Conservation (phyloP, 1,284 basidiomycete genomes). For the Irpex lacteus region DNA sequence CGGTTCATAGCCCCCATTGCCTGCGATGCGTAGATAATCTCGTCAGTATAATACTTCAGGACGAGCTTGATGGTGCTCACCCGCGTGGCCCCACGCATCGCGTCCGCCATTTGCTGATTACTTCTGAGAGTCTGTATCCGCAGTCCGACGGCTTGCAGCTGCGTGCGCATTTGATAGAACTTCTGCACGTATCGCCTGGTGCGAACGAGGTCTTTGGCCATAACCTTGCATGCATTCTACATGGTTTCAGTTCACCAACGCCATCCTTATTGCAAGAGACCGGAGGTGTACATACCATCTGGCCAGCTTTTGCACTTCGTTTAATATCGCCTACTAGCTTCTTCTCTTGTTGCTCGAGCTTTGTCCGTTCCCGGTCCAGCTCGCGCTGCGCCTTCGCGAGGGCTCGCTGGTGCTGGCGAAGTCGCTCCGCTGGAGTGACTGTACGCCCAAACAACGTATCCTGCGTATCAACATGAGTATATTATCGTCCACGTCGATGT, state of each 20-base stretch:
- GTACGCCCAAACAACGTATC: conserved; percentile 94
- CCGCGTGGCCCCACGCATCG: conserved; percentile 96
- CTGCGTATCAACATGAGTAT: conserved; percentile 36
- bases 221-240: conserved; percentile 97
- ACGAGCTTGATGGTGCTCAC: conserved; percentile 44
- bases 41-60: conserved; percentile 9
- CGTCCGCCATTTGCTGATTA: conserved; percentile 99
- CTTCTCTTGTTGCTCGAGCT: conserved; percentile 95
- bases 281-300: conserved; percentile 67
- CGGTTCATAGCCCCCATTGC: conserved; percentile 99
- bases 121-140: conserved; percentile 96
- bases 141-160: conserved; percentile 93
- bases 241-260: not conserved
- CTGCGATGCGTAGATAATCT: conserved; percentile 37
- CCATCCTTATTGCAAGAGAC: conserved; percentile 6
- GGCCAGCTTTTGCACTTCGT: conserved; percentile 93
- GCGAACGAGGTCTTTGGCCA: conserved; percentile 98
- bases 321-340: conserved; percentile 93
- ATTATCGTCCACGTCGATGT: not conserved
- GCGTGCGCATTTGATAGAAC: conserved; percentile 98
- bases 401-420: conserved; percentile 94
- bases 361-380: conserved; percentile 91
- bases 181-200: conserved; percentile 96
- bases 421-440: conserved; percentile 92
- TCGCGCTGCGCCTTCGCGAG: conserved; percentile 95